Evolutionary conservation across 768 basidiomycete genomes (phyloP).

Genomic region (Calocera cornea): DNA sequence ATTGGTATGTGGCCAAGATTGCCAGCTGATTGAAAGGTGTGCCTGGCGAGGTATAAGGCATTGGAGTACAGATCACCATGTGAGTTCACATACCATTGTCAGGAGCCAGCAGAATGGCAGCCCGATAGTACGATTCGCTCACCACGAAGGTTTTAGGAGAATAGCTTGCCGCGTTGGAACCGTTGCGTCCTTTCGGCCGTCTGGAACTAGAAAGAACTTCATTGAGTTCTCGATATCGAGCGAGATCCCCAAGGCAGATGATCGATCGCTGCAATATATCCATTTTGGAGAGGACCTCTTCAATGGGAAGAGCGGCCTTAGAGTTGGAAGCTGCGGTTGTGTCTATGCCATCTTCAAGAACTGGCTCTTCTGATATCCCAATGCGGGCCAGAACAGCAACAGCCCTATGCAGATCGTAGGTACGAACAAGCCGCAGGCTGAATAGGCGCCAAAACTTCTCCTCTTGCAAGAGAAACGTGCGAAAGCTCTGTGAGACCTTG

Average conservation of each 20-base stretch:
- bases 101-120: slow-evolving; percentile 69
- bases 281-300: slow-evolving; percentile 31
- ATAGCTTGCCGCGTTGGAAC: background rate
- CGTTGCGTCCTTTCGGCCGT: slow-evolving; percentile 44
- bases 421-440: slow-evolving; percentile 55
- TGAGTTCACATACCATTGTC: slow-evolving; percentile 46
- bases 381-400: slow-evolving; percentile 43
- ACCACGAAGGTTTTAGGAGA: slow-evolving; percentile 45
- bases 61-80: background rate
- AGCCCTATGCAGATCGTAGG: slow-evolving; percentile 57
- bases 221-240: slow-evolving; percentile 84
- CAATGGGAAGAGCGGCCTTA: slow-evolving; percentile 29
- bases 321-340: slow-evolving; percentile 12
- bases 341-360: slow-evolving; percentile 30
- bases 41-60: slow-evolving; percentile 15
- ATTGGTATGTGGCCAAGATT: slow-evolving; percentile 72
- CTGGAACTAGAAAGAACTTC: slow-evolving; percentile 45
- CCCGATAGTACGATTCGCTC: slow-evolving; percentile 71
- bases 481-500: slow-evolving; percentile 75
- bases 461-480: slow-evolving; percentile 78
- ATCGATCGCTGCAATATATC: slow-evolving; percentile 73
- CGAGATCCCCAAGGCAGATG: slow-evolving; percentile 86
- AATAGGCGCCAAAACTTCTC: slow-evolving; percentile 84
- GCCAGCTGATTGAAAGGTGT: slow-evolving; percentile 95
- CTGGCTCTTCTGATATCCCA: slow-evolving; percentile 28